Base-by-base conservation (phyloP, 1,284 basidiomycete species). In the Heterobasidion annosum region DNA sequence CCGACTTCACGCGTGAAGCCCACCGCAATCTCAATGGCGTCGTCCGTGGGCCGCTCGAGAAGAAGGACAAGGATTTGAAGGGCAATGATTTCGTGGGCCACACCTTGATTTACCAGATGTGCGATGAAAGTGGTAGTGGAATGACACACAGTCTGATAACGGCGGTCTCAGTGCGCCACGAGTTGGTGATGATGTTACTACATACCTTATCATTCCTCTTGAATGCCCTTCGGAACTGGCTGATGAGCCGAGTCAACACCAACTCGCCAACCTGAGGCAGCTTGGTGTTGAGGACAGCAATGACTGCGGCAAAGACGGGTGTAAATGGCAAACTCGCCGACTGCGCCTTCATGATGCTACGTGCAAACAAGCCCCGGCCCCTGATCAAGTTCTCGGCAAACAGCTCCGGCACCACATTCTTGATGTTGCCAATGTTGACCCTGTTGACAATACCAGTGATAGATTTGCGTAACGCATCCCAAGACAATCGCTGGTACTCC, bases 371-470 rank as follows among this genome's bases (percentile, higher is more conserved):
- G 0, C 94, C 94, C 45, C 91, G 79, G 0, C 94, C 94, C 46
- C 93, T 83, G 58, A 97, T 84, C 37, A 98, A 79, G 68, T 98
- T 96, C 71, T 98, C 95, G 4, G 82, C 73, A 66, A 98, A 96
- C 33, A 98, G 70, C 67, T 99, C 96, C 1, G 96, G 97, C 0
- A 98, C 85, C 63, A 99, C 86, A 62, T 90, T 83, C 73, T 99
- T 99, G 81, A 98, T 99, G 69, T 99, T 99, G 60, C 87, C 81
- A 19, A 93, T 79, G 67, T 96, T 96, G 71, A 95, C 90, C 76
- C 98, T 91, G 79, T 99, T 99, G 77, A 99, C 96, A 63, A 99
- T 88, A 91, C 97, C 97, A 32, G 97, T 99, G 66, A 99, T 92
- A 56, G 89, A 93, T 73, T 99, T 99, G 66, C 95, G 86, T 57